These are phyloP conservation scores for Favolaschia claudopus DNA, from an alignment of 768 basidiomycete species.

Conservation along the genomic window DNA sequence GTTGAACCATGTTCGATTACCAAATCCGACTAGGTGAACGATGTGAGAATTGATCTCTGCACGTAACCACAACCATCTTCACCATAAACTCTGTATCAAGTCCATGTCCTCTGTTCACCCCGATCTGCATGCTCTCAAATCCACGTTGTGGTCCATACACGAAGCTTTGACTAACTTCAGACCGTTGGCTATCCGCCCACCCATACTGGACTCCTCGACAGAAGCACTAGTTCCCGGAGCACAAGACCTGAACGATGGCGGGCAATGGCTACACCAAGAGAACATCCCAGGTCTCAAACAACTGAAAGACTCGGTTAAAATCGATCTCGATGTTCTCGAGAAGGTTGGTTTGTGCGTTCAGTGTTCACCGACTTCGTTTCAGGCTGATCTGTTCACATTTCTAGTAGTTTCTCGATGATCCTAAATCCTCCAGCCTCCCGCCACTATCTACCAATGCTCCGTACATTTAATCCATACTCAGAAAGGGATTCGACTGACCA, in stretches of 20 bases:
- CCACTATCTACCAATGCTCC: slow-evolving; percentile 79
- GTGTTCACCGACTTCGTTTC: not conserved
- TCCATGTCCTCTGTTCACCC: slow-evolving; percentile 10
- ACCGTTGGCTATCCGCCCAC: slow-evolving; percentile 32
- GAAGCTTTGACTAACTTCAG: slow-evolving; percentile 46
- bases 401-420: slow-evolving; percentile 57
- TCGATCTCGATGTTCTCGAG: slow-evolving; percentile 26
- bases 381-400: not conserved
- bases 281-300: slow-evolving; percentile 26
- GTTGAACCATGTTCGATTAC: too few relatives aligned
- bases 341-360: slow-evolving; percentile 15
- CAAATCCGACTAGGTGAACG: too few relatives aligned
- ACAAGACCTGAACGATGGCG: slow-evolving; percentile 14
- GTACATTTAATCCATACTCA: too few relatives aligned
- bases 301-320: slow-evolving; percentile 22
- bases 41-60: too few relatives aligned
- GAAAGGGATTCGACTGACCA: too few relatives aligned
- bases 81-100: too few relatives aligned
- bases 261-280: slow-evolving; percentile 26
- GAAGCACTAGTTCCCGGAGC: slow-evolving; percentile 2
- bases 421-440: slow-evolving; percentile 51
- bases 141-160: slow-evolving; percentile 35
- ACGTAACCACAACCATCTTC: too few relatives aligned
- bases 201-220: slow-evolving; percentile 27
- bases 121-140: slow-evolving; percentile 1